Percentiles rank a stretch among this genome's conserved stretches.
Conservation (phyloP, 192 early-diverging fungal species). For the Umbelopsis ramanniana region DNA sequence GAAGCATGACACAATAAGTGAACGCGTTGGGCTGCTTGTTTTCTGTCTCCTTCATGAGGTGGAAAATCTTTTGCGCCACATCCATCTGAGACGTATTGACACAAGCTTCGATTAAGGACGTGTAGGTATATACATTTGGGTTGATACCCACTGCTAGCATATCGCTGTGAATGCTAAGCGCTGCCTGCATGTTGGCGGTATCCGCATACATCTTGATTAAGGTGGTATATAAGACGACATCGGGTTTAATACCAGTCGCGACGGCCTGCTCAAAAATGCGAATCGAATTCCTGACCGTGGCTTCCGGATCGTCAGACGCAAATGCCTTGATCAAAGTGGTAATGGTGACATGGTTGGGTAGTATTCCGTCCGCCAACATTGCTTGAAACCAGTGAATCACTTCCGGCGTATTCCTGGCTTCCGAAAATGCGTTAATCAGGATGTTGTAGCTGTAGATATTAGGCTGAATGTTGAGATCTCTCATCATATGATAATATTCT, state of each 20-base stretch:
- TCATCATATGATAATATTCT: conserved; percentile 33
- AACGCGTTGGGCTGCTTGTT: conserved; percentile 35
- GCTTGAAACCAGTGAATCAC: conserved; percentile 41
- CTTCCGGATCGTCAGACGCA: not conserved
- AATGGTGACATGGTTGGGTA: conserved; percentile 33
- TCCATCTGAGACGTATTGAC: conserved; percentile 29
- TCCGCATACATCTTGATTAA: conserved; percentile 35
- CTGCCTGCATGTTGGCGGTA: conserved; percentile 7
- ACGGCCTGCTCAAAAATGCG: conserved; percentile 29
- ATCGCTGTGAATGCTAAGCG: conserved; percentile 30
- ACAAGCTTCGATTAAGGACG: conserved; percentile 33
- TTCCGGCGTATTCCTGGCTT: conserved; percentile 17
- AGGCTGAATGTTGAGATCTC: conserved; percentile 19
- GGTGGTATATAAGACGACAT: conserved; percentile 39
- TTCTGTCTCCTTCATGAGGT: conserved; percentile 32
- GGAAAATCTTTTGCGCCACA: conserved; percentile 40
- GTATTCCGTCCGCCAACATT: conserved; percentile 26
- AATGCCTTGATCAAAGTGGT: conserved; percentile 30
- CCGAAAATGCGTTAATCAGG: conserved; percentile 31
- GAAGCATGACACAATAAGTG: conserved; percentile 38
- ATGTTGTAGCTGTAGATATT: conserved; percentile 40
- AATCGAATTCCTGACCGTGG: conserved; percentile 4
- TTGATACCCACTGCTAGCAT: conserved; percentile 30
- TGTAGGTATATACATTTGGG: conserved; percentile 45
- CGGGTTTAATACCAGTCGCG: conserved; percentile 35